Evolutionary conservation across 768 basidiomycete genomes (phyloP).

Genomic region (Boletus edulis): DNA sequence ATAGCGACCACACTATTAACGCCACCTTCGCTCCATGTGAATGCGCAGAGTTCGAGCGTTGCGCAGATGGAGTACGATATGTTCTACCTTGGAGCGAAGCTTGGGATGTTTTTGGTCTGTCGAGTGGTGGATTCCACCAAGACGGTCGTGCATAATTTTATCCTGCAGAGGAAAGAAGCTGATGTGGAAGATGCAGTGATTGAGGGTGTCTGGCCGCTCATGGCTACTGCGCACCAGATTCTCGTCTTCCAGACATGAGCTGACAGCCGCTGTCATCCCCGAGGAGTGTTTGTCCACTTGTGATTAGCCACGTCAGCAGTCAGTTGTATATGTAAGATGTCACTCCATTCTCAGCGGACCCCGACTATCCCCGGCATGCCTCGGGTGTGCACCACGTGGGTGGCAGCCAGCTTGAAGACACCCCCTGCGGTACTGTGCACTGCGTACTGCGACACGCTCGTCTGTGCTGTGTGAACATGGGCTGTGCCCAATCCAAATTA

Average conservation of each 20-base stretch:
- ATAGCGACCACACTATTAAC: slow-evolving; percentile 24
- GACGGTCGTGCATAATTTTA: slow-evolving; percentile 29
- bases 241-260: slow-evolving; percentile 25
- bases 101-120: slow-evolving; percentile 31
- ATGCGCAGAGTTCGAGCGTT: not conserved
- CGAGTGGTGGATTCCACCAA: slow-evolving; percentile 12
- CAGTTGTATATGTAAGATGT: not conserved
- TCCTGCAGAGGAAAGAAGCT: slow-evolving; percentile 29
- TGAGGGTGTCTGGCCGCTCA: slow-evolving; percentile 31
- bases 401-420: not conserved
- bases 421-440: no score
- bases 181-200: slow-evolving; percentile 28
- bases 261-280: not conserved
- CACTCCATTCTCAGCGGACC: not conserved
- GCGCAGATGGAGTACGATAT: slow-evolving; percentile 29
- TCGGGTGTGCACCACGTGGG: not conserved
- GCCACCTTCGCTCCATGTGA: slow-evolving; percentile 26
- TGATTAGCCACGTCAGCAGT: not conserved
- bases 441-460: slow-evolving; percentile 3
- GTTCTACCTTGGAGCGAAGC: slow-evolving; percentile 25
- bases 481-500: slow-evolving; percentile 1
- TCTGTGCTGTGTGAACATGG: slow-evolving; percentile 11
- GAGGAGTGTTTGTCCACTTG: no score
- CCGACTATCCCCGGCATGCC: no score
- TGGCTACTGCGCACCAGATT: slow-evolving; percentile 31